Evolutionary conservation across 306 rosid genomes (phyloP), one percentile per base, ranked within the genome.

Genomic region (Pyrus betulifolia): DNA sequence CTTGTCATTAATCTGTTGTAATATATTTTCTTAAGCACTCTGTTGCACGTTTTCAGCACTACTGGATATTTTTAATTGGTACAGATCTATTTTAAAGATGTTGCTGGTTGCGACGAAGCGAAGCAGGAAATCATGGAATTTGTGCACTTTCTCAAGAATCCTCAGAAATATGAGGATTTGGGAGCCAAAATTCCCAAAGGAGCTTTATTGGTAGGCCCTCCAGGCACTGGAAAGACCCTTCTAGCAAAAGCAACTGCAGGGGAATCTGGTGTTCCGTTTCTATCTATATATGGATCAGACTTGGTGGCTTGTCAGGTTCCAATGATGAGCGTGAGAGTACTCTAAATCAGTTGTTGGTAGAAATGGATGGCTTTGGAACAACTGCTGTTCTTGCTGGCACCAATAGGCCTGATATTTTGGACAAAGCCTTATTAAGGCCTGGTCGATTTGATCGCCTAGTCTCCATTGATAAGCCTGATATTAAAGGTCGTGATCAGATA

Each of bases 141-240:
- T 76, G 98, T 95, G 70, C 98, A 95, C 79, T 95, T 95, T 80
- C 92, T 92, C 31, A 92, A 95, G 90, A 87, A 85, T 77, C 98
- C 98, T 25, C 90, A 87, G 81, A 95, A 95, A 69, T 90, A 95
- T 19, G 98, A 95, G 85, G 97, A 92, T 22, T 86, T 95, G 74
- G 98, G 98, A 67, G 98, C 98, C 6, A 95, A 90, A 87, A 90
- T 95, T 69, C 98, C 98, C 7, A 95, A 95, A 82, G 98, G 98
- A 67, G 98, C 97, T 71, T 91, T 92, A 74, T 81, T 95, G 78
- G 97, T 92, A 2, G 98, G 97, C 54, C 97, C 98, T 75, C 97
- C 98, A 3, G 98, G 98, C 45, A 92, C 98, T 18, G 98, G 98
- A 74, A 95, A 95, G 87, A 95, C 98, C 69, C 95, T 95, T 70